phyloP scores from a whole-genome alignment of 768 basidiomycete genomes.

The Floccularia luteovirens region DNA sequence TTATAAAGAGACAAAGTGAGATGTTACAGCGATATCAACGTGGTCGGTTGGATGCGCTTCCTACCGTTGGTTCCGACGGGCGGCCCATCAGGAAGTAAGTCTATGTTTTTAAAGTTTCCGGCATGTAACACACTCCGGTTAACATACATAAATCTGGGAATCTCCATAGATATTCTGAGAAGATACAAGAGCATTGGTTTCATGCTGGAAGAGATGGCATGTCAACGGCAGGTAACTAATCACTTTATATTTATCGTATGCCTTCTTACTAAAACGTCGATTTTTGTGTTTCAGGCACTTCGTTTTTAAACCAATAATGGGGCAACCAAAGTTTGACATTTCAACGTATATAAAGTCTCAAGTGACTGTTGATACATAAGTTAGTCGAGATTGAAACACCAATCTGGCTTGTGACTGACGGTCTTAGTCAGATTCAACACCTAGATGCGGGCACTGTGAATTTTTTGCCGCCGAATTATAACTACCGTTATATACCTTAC shows the following conservation, averaged over 20 bases:
- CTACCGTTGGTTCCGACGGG: slow-evolving; percentile 50
- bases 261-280: too few species aligned
- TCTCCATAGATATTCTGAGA: slow-evolving; percentile 48
- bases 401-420: slow-evolving; percentile 39
- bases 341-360: too few species aligned
- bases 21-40: slow-evolving; percentile 36
- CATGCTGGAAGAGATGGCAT: slow-evolving; percentile 45
- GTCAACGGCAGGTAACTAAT: slow-evolving; percentile 40
- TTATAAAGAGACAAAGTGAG: slow-evolving; percentile 43
- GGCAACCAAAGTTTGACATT: too few species aligned
- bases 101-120: slow-evolving; percentile 1
- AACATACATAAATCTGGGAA: not conserved
- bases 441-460: too few species aligned
- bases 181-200: slow-evolving; percentile 56
- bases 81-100: slow-evolving; percentile 56
- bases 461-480: too few species aligned
- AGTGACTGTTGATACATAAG: slow-evolving; percentile 36
- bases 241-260: slow-evolving; percentile 7
- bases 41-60: slow-evolving; percentile 38
- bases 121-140: not conserved
- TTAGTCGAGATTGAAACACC: slow-evolving; percentile 47
- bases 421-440: too few species aligned
- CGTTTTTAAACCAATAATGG: too few species aligned
- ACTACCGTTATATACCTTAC: too few species aligned
- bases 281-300: too few species aligned